Percentiles rank a stretch among this genome's conserved stretches.
Evolutionary conservation across 345 rosid genomes (phyloP).

Genomic region (Viola odorata): DNA sequence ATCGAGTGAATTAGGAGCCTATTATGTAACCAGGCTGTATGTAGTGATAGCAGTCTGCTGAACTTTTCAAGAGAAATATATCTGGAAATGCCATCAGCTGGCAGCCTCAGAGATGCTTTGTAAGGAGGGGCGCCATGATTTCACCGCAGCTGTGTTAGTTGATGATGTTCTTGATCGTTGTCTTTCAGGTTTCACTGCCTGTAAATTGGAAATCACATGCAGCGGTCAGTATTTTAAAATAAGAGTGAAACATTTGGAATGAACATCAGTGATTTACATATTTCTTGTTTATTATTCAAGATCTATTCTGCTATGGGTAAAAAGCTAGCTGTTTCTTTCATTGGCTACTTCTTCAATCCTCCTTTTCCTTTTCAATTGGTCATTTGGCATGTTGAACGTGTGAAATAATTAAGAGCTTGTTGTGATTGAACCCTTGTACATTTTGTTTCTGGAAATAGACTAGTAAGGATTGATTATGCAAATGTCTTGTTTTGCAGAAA

Average conservation of each 20-base stretch:
- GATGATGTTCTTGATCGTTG: constrained; percentile 40
- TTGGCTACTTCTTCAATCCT: background rate
- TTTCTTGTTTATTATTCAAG: background rate
- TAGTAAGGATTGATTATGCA: too few species aligned
- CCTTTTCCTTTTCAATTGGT: background rate
- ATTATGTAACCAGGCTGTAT: constrained; percentile 10
- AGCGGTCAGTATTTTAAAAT: background rate
- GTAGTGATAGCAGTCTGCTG: constrained; percentile 12
- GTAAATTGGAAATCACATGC: constrained; percentile 4
- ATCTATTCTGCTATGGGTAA: background rate
- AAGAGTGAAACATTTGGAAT: background rate
- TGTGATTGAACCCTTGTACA: too few species aligned
- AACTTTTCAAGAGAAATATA: constrained; percentile 7
- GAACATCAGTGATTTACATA: background rate
- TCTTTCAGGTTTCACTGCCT: constrained; percentile 49
- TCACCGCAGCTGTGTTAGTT: constrained; percentile 37
- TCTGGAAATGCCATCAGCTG: constrained; percentile 31
- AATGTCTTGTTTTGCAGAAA: too few species aligned
- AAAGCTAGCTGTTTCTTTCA: background rate
- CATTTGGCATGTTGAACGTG: too few species aligned
- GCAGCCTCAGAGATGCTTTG: constrained; percentile 80
- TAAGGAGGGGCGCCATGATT: constrained; percentile 80
- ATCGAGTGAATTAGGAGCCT: constrained; percentile 9
- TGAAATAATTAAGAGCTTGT: too few species aligned
- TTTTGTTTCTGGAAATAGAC: too few species aligned